Base-by-base conservation (phyloP, 2,329 filamentous ascomycete species). In the Monilinia fructicola region DNA sequence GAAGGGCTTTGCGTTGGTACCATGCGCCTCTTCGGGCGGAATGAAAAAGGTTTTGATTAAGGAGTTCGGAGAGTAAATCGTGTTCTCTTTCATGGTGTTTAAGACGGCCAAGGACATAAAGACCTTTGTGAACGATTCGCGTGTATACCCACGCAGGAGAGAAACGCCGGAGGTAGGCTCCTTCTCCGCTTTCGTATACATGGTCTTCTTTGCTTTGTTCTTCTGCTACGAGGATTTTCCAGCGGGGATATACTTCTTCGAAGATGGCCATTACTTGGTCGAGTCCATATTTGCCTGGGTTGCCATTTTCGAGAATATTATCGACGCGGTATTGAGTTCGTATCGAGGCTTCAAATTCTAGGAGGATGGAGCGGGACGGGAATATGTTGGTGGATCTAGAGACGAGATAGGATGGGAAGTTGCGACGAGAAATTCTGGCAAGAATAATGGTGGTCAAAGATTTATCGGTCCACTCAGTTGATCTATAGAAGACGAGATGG, bases 401-500 rank as follows among this genome's bases (percentile, higher is more conserved):
- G 6, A 98, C 93, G 28, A 98, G 85, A 74, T 97, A 99, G 3
- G 90, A 82, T 0, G 94, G 93, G 71, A 97, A 99, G 75, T 93
- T 95, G 46, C 92, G 85, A 54, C 88, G 85, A 2, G 93, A 91
- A 67, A 96, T 96, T 70, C 94, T 93, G 10, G 95, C 92, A 6
- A 99, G 83, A 54, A 99, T 97, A 64, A 98, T 94, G 0, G 93
- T 94, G 1, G 92, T 98, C 18, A 99, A 81, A 1, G 94, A 97
- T 77, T 97, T 98, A 73, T 98, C 94, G 0, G 93, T 96, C 95
- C 95, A 99, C 76, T 97, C 91, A 0, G 92, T 96, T 12, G 93
- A 97, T 67, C 94, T 85, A 77, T 98, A 98, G 77, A 97, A 99
- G 38, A 99, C 93, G 2, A 99, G 81, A 78, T 98, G 95, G 0